Conservation (phyloP, 23 red algal species). For the Chondrus crispus region DNA sequence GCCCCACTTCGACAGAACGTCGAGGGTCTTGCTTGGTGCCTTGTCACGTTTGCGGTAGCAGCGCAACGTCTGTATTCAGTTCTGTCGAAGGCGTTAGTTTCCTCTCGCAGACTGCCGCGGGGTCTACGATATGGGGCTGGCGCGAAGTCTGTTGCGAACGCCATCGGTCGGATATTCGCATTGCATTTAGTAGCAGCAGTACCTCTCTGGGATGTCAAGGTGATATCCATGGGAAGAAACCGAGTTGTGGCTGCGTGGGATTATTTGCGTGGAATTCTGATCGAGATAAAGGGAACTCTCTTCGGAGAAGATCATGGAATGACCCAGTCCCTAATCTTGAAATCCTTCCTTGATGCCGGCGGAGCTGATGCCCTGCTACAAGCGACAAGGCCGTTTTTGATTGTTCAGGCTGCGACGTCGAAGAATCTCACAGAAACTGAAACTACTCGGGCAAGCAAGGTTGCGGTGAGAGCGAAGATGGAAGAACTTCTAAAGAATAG, state of each 20-base stretch:
- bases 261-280: slow-evolving; percentile 61
- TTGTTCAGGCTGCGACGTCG: background rate
- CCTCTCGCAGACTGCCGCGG: slow-evolving; percentile 10
- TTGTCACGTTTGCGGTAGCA: slow-evolving; percentile 63
- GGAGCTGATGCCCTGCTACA: slow-evolving; percentile 37
- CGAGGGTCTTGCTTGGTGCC: slow-evolving; percentile 49
- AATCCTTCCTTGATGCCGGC: slow-evolving; percentile 59
- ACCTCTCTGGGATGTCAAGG: slow-evolving; percentile 39
- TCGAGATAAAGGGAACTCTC: slow-evolving; percentile 55
- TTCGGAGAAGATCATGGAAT: slow-evolving; percentile 41
- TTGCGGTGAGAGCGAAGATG: background rate
- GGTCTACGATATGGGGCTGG: slow-evolving; percentile 8
- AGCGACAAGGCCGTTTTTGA: background rate
- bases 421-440: background rate
- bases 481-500: background rate
- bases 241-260: slow-evolving; percentile 64
- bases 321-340: slow-evolving; percentile 58
- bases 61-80: slow-evolving; percentile 50
- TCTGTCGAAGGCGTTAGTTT: slow-evolving; percentile 34
- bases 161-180: slow-evolving; percentile 67
- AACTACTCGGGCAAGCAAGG: background rate
- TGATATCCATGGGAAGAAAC: slow-evolving; percentile 32
- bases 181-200: slow-evolving; percentile 49
- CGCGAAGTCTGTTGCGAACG: slow-evolving; percentile 12
- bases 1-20: slow-evolving; percentile 24